These are phyloP conservation scores for Rhynchospora pubera DNA, from an alignment of 176 grass and related monocot genomes.

Conservation along the genomic window DNA sequence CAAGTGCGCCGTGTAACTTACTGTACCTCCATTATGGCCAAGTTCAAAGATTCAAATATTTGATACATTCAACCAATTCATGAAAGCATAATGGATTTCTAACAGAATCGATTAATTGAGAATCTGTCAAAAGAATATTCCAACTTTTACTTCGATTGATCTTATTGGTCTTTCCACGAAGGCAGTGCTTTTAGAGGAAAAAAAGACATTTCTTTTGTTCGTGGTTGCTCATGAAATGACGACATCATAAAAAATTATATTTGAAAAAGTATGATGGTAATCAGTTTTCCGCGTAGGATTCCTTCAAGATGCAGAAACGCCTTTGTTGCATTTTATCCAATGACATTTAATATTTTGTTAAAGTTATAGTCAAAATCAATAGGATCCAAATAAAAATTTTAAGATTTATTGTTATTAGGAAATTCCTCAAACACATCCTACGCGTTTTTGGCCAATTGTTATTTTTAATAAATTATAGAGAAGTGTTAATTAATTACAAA, in stretches of 20 bases:
- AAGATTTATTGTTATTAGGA: too few species aligned
- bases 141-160: background rate
- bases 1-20: too few species aligned
- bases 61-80: too few species aligned
- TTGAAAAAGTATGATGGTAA: background rate
- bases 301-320: background rate
- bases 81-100: background rate
- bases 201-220: background rate
- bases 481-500: too few species aligned
- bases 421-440: too few species aligned
- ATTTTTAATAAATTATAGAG: too few species aligned
- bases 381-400: background rate
- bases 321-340: background rate
- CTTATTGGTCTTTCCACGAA: background rate
- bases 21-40: background rate
- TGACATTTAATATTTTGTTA: background rate
- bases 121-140: background rate
- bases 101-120: background rate
- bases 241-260: background rate
- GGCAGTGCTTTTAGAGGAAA: background rate
- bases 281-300: slow-evolving; percentile 19
- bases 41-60: background rate
- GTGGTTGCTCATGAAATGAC: background rate
- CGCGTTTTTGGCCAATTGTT: too few species aligned
- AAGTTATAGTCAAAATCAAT: background rate